A percentile compares a stretch with the other conserved stretches of the same genome.
Evolutionary conservation across 495 filamentous ascomycete species (phyloP).

Genomic region (Arthonia radiata): DNA sequence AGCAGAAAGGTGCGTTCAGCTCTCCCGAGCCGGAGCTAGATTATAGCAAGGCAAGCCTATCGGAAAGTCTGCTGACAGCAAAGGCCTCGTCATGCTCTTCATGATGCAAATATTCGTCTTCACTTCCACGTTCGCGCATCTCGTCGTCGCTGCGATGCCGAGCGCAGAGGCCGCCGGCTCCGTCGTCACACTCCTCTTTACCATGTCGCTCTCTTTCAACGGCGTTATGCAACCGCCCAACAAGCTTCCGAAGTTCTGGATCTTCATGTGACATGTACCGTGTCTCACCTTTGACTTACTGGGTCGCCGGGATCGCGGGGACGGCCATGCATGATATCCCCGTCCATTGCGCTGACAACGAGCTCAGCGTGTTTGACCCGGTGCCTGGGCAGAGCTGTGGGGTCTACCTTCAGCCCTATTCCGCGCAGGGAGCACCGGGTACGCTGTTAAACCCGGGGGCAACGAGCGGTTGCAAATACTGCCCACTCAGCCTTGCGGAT

Average conservation of each 20-base stretch:
- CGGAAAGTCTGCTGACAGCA: too few relatives aligned
- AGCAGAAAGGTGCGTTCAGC: constrained; percentile 32
- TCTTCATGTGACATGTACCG: constrained; percentile 39
- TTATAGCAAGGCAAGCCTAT: too few relatives aligned
- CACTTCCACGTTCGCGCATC: constrained; percentile 43
- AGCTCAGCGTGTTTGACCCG: constrained; percentile 30
- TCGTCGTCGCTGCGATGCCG: constrained; percentile 46
- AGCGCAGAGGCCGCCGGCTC: constrained; percentile 51
- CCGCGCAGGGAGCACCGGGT: too few relatives aligned
- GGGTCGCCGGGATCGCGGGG: constrained; percentile 33
- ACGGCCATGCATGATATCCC: constrained; percentile 38
- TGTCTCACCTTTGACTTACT: constrained; percentile 38
- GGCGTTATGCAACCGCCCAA: constrained; percentile 33
- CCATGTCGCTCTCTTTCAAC: constrained; percentile 35
- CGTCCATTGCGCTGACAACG: constrained; percentile 26
- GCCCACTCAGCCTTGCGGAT: constrained; percentile 41
- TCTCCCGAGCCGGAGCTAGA: too few relatives aligned
- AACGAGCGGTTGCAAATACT: constrained; percentile 43
- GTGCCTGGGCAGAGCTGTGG: constrained; percentile 38
- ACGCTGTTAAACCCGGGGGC: constrained; percentile 32
- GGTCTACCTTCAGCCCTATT: too few relatives aligned
- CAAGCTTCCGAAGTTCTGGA: constrained; percentile 32
- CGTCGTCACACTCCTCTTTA: constrained; percentile 35
- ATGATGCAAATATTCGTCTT: constrained; percentile 43
- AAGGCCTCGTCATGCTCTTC: constrained; percentile 61